Evolutionary conservation across 2,329 filamentous ascomycete genomes (phyloP).

Genomic region (Whalleya microplaca): DNA sequence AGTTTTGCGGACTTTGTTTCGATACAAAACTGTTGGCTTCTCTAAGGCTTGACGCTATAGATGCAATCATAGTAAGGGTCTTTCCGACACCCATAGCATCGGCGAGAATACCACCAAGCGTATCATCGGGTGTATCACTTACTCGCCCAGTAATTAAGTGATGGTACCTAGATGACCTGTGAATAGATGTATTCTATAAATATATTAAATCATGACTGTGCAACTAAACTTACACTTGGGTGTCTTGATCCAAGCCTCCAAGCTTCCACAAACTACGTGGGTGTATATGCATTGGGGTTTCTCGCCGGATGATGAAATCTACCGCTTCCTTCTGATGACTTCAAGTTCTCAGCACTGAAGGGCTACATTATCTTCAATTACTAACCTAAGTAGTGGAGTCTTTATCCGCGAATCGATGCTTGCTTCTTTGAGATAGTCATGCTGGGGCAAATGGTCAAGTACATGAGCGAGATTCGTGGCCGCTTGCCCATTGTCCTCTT

Average conservation of each 20-base stretch:
- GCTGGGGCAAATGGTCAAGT: constrained; percentile 16
- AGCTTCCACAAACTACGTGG: constrained; percentile 13
- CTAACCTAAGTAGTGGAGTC: constrained; percentile 15
- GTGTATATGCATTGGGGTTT: constrained; percentile 2
- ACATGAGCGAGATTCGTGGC: constrained; percentile 4
- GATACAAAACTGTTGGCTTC: background rate
- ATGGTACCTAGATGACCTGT: constrained; percentile 2
- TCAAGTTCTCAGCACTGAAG: background rate
- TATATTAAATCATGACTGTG: no score
- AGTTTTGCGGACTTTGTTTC: no score
- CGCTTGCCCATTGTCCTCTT: constrained; percentile 1
- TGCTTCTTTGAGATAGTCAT: constrained; percentile 7
- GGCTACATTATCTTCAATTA: background rate
- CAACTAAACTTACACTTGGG: no score
- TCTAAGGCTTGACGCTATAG: constrained; percentile 12
- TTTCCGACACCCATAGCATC: constrained; percentile 32
- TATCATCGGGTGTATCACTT: constrained; percentile 10
- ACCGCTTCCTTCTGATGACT: constrained; percentile 27
- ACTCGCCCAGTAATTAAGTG: constrained; percentile 13
- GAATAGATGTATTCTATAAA: background rate
- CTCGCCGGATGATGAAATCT: constrained; percentile 20
- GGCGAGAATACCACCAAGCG: constrained; percentile 25
- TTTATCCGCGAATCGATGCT: constrained; percentile 14
- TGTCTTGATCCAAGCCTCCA: background rate
- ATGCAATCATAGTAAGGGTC: constrained; percentile 26